A percentile compares a stretch with the other conserved stretches of the same genome.
Conservation (phyloP, 2,329 filamentous ascomycete genomes). For the Pseudogymnoascus sp. region DNA sequence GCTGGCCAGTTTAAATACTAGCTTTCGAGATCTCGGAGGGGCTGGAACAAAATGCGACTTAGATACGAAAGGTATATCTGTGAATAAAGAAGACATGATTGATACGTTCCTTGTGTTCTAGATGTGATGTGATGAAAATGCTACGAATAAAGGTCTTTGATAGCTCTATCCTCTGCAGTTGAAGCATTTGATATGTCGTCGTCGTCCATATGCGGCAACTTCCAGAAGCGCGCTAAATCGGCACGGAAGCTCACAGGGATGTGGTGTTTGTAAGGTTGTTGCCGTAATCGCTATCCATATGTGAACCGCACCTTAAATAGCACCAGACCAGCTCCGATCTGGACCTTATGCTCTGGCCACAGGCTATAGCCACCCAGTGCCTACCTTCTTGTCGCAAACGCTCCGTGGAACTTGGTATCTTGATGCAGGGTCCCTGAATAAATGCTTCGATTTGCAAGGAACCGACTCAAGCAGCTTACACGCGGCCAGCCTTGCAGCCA, state of each 20-base stretch:
- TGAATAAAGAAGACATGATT: background rate
- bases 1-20: background rate
- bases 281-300: slow-evolving; percentile 7
- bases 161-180: background rate
- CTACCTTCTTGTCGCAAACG: background rate
- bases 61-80: background rate
- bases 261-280: slow-evolving; percentile 3
- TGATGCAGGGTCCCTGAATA: background rate
- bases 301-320: slow-evolving; percentile 1
- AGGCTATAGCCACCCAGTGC: background rate
- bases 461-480: background rate
- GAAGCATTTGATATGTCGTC: background rate
- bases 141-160: background rate
- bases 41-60: background rate
- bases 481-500: slow-evolving; percentile 4
- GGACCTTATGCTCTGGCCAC: background rate
- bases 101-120: background rate
- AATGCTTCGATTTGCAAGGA: slow-evolving; percentile 8
- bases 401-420: background rate
- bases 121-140: background rate
- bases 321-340: background rate
- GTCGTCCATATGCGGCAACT: slow-evolving; percentile 3
- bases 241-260: slow-evolving; percentile 8
- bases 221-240: slow-evolving; percentile 5
- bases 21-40: background rate